Percentiles rank a stretch among this genome's conserved stretches.
These are phyloP conservation scores for Extremus antarcticus DNA, from an alignment of 495 filamentous ascomycete genomes.

Conservation along the genomic window DNA sequence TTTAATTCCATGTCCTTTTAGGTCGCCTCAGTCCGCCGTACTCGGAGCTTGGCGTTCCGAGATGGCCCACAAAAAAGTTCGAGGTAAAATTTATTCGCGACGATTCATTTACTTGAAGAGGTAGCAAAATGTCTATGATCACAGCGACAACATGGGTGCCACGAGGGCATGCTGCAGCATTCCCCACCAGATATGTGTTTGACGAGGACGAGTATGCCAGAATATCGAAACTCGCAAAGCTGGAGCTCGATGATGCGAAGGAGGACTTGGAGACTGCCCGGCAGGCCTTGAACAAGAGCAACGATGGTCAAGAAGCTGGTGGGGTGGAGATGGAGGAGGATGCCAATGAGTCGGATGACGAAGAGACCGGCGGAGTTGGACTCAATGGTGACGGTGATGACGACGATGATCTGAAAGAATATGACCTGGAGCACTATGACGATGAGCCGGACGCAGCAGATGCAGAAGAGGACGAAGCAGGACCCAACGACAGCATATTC, in stretches of 20 bases:
- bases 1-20: no score
- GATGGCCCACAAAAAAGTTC: neutral
- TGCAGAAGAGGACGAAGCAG: conserved; percentile 43
- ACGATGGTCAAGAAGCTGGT: conserved; percentile 13
- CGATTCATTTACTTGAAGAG: no score
- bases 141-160: conserved; percentile 91
- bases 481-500: conserved; percentile 76
- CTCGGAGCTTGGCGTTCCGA: no score
- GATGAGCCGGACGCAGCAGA: conserved; percentile 62
- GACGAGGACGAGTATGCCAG: conserved; percentile 86
- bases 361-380: conserved; percentile 8
- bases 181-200: conserved; percentile 81
- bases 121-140: conserved; percentile 66
- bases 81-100: no score
- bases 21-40: no score
- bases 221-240: conserved; percentile 77
- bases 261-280: conserved; percentile 66
- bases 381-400: conserved; percentile 34
- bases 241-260: conserved; percentile 86
- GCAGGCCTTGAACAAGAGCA: conserved; percentile 1
- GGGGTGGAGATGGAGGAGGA: conserved; percentile 26
- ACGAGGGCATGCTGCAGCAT: conserved; percentile 82
- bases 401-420: conserved; percentile 87
- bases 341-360: conserved; percentile 11
- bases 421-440: conserved; percentile 90